Percentiles rank a stretch among this genome's conserved stretches.
Conservation (phyloP, 305 asterid species). For the Solanum hybrid region DNA sequence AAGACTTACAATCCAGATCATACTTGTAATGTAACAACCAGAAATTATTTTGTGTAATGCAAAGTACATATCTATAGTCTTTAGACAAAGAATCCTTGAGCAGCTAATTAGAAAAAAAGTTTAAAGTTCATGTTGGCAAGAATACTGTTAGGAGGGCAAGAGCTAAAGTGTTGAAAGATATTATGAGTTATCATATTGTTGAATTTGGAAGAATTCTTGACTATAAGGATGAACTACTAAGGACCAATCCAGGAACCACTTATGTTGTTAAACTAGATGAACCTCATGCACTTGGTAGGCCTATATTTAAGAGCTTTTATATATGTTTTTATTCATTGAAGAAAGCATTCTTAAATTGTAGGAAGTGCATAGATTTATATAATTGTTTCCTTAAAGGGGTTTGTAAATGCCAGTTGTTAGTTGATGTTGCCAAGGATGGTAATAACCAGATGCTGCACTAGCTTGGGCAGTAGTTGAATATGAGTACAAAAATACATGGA, state of each 20-base stretch:
- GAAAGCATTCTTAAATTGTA: background rate
- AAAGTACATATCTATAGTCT: background rate
- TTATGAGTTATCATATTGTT: background rate
- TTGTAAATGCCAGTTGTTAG: background rate
- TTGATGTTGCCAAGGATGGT: background rate
- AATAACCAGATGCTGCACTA: no score
- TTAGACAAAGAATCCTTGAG: background rate
- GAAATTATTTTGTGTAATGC: no score
- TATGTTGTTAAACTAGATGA: background rate
- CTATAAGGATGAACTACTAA: background rate
- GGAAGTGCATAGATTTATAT: background rate
- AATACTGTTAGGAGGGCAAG: background rate
- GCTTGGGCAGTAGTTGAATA: background rate
- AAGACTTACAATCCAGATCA: background rate
- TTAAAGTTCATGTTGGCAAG: background rate
- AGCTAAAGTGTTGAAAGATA: background rate
- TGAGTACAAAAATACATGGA: background rate
- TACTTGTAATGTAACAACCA: background rate
- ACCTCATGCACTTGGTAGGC: background rate
- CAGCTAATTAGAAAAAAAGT: background rate
- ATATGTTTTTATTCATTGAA: background rate
- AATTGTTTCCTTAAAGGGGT: background rate
- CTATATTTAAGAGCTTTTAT: background rate
- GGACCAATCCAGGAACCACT: background rate
- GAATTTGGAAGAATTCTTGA: background rate